These are phyloP conservation scores for Colletotrichum shisoi DNA, from an alignment of 2,329 filamentous ascomycete genomes.

Conservation along the genomic window DNA sequence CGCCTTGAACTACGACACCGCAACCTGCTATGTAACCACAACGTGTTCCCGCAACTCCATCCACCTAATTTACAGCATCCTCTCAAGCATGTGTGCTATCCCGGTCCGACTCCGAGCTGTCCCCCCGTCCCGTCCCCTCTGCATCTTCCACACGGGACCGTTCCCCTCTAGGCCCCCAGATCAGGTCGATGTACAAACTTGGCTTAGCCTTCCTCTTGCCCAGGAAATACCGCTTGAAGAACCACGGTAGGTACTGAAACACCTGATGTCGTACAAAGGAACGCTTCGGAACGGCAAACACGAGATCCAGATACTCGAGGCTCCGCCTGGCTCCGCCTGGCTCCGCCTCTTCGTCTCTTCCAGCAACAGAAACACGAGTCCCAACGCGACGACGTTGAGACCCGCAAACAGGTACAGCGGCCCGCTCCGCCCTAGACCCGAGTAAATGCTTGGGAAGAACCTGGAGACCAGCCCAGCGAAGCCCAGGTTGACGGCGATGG, in stretches of 20 bases:
- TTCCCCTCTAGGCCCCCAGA: constrained; percentile 43
- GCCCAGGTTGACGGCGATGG: constrained; percentile 57
- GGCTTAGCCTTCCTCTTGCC: constrained; percentile 41
- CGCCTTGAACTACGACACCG: background rate
- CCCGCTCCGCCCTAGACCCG: constrained; percentile 45
- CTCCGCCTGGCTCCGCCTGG: constrained; percentile 48
- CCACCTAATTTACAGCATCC: background rate
- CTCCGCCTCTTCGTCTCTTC: constrained; percentile 54
- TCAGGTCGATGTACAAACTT: constrained; percentile 48
- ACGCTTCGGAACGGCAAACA: constrained; percentile 52
- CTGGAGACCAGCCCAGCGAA: constrained; percentile 58
- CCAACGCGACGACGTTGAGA: constrained; percentile 57
- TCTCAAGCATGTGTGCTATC: constrained; percentile 23
- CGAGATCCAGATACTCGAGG: constrained; percentile 52
- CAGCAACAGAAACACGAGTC: constrained; percentile 55
- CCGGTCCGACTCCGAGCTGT: constrained; percentile 14
- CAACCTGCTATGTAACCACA: background rate
- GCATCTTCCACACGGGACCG: background rate
- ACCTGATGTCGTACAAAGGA: constrained; percentile 52
- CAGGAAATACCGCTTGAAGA: constrained; percentile 45
- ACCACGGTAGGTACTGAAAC: constrained; percentile 49
- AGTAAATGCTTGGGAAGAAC: constrained; percentile 50
- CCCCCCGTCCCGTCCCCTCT: background rate
- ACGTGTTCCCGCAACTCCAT: background rate
- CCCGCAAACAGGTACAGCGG: constrained; percentile 57